phyloP scores from a whole-genome alignment of 148 eudicot genomes.

The Camellia japonica region DNA sequence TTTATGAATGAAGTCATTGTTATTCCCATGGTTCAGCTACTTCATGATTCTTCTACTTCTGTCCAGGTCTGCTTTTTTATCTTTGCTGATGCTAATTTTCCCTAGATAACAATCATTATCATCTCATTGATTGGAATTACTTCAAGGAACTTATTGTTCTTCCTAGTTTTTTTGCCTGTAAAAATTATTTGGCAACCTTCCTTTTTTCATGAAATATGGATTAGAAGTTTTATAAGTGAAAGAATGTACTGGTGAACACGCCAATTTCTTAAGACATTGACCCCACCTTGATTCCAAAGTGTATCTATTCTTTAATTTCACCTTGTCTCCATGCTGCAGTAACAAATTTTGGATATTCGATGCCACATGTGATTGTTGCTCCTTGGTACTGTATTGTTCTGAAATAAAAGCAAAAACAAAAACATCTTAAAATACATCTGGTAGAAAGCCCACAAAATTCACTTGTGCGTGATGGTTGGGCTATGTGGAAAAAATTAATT shows the following conservation, averaged over 20 bases:
- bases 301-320: background rate
- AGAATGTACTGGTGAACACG: background rate
- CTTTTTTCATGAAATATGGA: background rate
- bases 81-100: background rate
- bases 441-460: background rate
- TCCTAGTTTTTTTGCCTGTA: background rate
- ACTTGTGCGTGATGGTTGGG: constrained; percentile 1
- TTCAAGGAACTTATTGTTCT: constrained; percentile 7
- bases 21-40: constrained; percentile 63
- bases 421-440: background rate
- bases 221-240: background rate
- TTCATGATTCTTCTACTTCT: constrained; percentile 51
- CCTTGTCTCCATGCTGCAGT: background rate
- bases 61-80: constrained; percentile 61
- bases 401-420: background rate
- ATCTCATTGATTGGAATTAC: background rate
- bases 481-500: background rate
- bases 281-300: background rate
- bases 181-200: background rate
- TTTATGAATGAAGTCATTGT: constrained; percentile 65
- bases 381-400: background rate
- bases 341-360: background rate
- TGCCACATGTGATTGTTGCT: constrained; percentile 4
- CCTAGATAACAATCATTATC: constrained; percentile 9
- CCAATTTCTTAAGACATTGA: background rate